Conservation (phyloP, 108 stramenopile species). For the Stephanodiscus triporus region DNA sequence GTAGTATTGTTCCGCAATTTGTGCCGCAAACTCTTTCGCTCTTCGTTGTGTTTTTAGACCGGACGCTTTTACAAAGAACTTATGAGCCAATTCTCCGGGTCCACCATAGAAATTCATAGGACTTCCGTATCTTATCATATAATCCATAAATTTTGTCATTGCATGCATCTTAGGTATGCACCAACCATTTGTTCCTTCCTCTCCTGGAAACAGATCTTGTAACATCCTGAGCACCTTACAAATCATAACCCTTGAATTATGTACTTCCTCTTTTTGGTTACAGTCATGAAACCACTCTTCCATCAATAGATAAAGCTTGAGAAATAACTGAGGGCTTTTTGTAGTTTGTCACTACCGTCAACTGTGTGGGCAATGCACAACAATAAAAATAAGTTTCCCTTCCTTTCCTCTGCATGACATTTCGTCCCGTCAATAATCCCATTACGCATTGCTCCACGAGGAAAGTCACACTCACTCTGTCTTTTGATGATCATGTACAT, state of each 20-base stretch:
- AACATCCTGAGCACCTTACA: background rate
- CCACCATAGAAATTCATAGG: background rate
- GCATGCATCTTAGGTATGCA: background rate
- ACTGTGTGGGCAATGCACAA: background rate
- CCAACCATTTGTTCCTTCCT: background rate
- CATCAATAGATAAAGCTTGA: conserved; percentile 7
- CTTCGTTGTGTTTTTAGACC: background rate
- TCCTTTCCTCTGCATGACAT: background rate
- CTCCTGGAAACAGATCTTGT: conserved; percentile 2
- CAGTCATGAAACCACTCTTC: conserved; percentile 1
- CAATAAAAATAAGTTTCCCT: conserved; percentile 6
- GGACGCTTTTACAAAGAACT: background rate
- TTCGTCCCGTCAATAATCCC: background rate
- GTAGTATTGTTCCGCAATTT: too few species aligned
- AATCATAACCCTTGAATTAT: background rate
- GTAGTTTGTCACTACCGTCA: background rate
- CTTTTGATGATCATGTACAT: background rate
- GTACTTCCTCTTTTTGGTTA: background rate
- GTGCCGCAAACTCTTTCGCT: background rate
- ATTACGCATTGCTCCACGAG: background rate
- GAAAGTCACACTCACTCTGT: conserved; percentile 4
- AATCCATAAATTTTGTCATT: background rate
- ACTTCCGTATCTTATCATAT: background rate
- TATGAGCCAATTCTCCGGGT: background rate
- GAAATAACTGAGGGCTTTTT: background rate